Evolutionary conservation across 495 filamentous ascomycete species (phyloP).

Genomic region (Podospora fimiseda): DNA sequence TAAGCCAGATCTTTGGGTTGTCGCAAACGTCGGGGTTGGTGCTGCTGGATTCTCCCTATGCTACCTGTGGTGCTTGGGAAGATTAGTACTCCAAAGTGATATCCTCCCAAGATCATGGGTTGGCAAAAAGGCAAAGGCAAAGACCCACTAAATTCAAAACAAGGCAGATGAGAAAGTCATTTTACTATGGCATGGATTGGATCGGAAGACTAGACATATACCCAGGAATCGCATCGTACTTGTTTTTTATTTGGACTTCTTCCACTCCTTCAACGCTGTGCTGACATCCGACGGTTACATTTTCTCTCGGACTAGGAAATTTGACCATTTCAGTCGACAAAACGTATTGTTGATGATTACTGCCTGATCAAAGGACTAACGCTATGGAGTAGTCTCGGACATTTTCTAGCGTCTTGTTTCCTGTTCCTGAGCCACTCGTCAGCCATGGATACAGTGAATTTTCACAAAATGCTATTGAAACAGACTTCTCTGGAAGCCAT

Average conservation of each 20-base stretch:
- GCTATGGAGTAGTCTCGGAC: no score
- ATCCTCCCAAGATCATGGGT: slow-evolving; percentile 25
- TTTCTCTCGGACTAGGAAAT: neutral
- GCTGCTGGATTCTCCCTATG: slow-evolving; percentile 78
- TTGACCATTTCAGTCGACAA: neutral
- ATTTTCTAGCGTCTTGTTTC: neutral
- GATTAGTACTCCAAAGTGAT: slow-evolving; percentile 56
- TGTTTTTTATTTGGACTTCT: neutral
- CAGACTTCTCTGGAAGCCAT: no score
- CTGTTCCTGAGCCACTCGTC: neutral
- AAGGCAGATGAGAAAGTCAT: neutral
- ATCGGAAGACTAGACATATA: neutral
- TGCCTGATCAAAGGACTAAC: no score
- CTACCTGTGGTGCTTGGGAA: slow-evolving; percentile 84
- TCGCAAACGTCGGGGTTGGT: slow-evolving; percentile 79
- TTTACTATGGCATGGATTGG: neutral
- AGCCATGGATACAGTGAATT: neutral
- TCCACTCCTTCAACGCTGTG: no score
- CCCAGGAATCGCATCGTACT: neutral
- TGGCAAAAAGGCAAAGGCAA: slow-evolving; percentile 29
- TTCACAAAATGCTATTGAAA: neutral
- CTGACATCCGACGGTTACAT: no score
- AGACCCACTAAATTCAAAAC: slow-evolving; percentile 26
- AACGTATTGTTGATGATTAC: neutral
- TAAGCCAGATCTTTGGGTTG: slow-evolving; percentile 92